Evolutionary conservation across 2,329 filamentous ascomycete species (phyloP), one percentile per base, ranked within the genome.

Genomic region (Polytolypa hystricis): DNA sequence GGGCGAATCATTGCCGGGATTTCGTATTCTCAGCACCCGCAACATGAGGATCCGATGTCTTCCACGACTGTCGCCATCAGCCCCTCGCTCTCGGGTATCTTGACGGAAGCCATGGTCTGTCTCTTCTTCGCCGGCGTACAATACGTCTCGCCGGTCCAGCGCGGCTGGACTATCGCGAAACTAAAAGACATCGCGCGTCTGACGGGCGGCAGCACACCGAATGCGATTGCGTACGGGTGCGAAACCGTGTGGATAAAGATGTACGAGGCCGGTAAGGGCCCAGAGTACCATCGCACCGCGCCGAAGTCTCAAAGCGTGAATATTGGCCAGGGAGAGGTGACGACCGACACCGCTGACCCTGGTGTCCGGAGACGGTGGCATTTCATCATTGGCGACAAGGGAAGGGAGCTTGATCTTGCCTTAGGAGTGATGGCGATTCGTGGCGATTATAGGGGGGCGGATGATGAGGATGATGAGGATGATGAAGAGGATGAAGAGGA

Each of bases 51-150:
- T 14, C 39, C 53, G 3, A 55, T 55, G 14, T 33, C 43, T 3
- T 61, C 67, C 7, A 57, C 63, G 7, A 61, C 70, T 16, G 55
- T 63, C 2, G 72, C 76, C 21, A 72, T 94, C 2, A 87, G 79
- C 46, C 87, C 86, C 0, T 70, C 79, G 19, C 71, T 93, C 17
- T 86, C 82, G 4, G 82, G 82, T 0, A 84, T 83, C 0, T 71
- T 94, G 15, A 85, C 85, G 40, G 89, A 96, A 58, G 76, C 77
- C 48, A 78, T 77, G 3, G 81, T 95, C 50, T 77, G 80, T 4
- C 65, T 94, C 2, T 95, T 96, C 61, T 85, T 95, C 42, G 81
- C 86, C 1, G 89, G 75, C 3, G 75, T 96, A 8, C 67, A 94
- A 69, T 93, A 78, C 54, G 75, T 75, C 48, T 74, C 84, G 41